Evolutionary conservation across 1,139 yeast species (phyloP).

Genomic region (Candida glucosophila): DNA sequence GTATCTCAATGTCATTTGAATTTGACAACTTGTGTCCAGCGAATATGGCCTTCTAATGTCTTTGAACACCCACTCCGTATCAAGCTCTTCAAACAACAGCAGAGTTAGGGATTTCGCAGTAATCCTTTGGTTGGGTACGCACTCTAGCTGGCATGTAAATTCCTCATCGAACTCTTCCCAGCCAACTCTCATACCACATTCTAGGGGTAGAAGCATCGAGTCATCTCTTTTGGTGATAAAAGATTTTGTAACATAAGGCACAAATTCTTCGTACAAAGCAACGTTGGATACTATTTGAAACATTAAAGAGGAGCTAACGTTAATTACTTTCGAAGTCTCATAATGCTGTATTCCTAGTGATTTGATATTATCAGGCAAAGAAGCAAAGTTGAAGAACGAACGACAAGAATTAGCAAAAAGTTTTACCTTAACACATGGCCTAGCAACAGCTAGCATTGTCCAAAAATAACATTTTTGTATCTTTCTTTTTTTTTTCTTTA

Average conservation of each 20-base stretch:
- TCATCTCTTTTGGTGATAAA: constrained; percentile 41
- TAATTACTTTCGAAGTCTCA: constrained; percentile 21
- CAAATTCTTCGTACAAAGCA: constrained; percentile 59
- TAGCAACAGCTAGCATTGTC: too few species aligned
- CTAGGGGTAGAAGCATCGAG: constrained; percentile 37
- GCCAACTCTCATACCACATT: constrained; percentile 76
- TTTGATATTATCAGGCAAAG: too few species aligned
- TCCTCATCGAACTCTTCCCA: constrained; percentile 72
- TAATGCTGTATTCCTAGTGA: too few species aligned
- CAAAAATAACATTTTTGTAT: too few species aligned
- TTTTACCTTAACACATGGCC: too few species aligned
- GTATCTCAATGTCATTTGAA: constrained; percentile 54
- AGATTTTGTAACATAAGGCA: constrained; percentile 78
- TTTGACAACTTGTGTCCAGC: constrained; percentile 37
- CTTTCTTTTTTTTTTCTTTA: too few species aligned
- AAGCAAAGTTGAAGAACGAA: too few species aligned
- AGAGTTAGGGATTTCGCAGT: constrained; percentile 57
- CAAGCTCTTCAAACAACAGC: constrained; percentile 55
- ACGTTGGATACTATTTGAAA: constrained; percentile 71
- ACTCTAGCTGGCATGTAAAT: constrained; percentile 60
- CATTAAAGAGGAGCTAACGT: constrained; percentile 43
- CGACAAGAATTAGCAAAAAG: too few species aligned
- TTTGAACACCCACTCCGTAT: constrained; percentile 67
- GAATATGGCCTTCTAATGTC: constrained; percentile 11
- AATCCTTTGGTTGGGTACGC: constrained; percentile 35